Conservation (phyloP, 177 flowering plant genomes). For the Vitis hybrid region DNA sequence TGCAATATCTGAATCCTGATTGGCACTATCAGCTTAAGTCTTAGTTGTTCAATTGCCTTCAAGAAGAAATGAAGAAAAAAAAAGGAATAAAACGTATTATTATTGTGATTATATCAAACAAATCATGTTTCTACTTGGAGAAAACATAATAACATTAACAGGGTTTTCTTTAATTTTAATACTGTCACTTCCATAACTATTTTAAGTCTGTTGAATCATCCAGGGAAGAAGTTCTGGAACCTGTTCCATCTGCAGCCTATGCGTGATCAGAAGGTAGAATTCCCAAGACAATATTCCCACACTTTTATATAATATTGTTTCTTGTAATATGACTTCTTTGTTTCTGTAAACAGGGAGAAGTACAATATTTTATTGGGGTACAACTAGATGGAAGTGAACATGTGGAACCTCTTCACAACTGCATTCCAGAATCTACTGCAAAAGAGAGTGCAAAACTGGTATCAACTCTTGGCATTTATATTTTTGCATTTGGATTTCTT, state of each 20-base stretch:
- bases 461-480: slow-evolving; percentile 12
- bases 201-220: slow-evolving; percentile 9
- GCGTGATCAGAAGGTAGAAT: slow-evolving; percentile 95
- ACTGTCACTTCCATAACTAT: not conserved
- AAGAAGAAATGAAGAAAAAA: not conserved
- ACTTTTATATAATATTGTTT: not conserved
- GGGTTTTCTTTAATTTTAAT: not conserved
- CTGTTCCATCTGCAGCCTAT: slow-evolving; percentile 97
- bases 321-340: not conserved
- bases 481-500: slow-evolving; percentile 3
- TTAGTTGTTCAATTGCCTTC: not conserved
- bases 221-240: slow-evolving; percentile 99
- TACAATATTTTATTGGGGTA: slow-evolving; percentile 97
- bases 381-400: slow-evolving; percentile 96
- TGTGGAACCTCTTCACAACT: slow-evolving; percentile 85
- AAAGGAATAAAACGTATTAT: not conserved
- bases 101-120: not conserved
- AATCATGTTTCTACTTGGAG: not conserved
- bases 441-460: slow-evolving; percentile 73
- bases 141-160: not conserved
- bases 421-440: slow-evolving; percentile 71
- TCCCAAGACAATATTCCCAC: not conserved
- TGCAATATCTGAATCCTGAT: not conserved
- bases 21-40: not conserved
- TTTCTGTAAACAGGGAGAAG: slow-evolving; percentile 75